These are phyloP conservation scores for Inga laurina DNA, from an alignment of 306 rosid genomes.

Conservation along the genomic window DNA sequence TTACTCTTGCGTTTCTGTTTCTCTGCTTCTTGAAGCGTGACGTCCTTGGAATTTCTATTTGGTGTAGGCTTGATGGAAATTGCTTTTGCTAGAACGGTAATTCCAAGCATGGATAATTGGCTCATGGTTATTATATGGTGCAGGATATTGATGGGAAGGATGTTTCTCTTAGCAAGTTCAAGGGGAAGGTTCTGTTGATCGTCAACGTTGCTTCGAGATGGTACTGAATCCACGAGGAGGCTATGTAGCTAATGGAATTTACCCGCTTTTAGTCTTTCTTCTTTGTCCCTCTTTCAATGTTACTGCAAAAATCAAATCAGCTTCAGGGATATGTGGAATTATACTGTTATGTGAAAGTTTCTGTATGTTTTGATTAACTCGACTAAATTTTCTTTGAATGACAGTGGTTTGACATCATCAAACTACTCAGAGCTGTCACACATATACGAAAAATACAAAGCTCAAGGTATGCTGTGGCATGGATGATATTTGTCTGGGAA, in stretches of 20 bases:
- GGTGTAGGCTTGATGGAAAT: not conserved
- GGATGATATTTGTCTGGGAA: not conserved
- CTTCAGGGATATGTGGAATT: not conserved
- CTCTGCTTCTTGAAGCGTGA: not conserved
- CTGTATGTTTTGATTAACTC: conserved; percentile 20
- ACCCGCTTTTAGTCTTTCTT: not conserved
- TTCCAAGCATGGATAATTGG: not conserved
- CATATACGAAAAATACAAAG: conserved; percentile 79
- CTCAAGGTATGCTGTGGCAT: conserved; percentile 59
- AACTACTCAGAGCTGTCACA: conserved; percentile 91
- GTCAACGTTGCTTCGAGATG: conserved; percentile 98
- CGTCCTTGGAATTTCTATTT: conserved; percentile 21
- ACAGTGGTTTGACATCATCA: conserved; percentile 86
- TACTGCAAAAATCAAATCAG: conserved; percentile 1
- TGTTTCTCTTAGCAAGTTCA: conserved; percentile 76
- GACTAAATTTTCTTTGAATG: conserved; percentile 34
- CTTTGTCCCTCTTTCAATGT: not conserved
- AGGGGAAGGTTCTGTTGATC: conserved; percentile 89
- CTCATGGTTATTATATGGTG: conserved; percentile 30
- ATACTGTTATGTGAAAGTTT: conserved; percentile 10
- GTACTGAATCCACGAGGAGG: conserved; percentile 44
- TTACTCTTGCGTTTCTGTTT: not conserved
- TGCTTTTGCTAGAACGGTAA: not conserved
- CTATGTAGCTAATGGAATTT: conserved; percentile 2
- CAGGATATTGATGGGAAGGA: conserved; percentile 93